phyloP scores from a whole-genome alignment of 495 filamentous ascomycete species.

The Friedmanniomyces simplex region DNA sequence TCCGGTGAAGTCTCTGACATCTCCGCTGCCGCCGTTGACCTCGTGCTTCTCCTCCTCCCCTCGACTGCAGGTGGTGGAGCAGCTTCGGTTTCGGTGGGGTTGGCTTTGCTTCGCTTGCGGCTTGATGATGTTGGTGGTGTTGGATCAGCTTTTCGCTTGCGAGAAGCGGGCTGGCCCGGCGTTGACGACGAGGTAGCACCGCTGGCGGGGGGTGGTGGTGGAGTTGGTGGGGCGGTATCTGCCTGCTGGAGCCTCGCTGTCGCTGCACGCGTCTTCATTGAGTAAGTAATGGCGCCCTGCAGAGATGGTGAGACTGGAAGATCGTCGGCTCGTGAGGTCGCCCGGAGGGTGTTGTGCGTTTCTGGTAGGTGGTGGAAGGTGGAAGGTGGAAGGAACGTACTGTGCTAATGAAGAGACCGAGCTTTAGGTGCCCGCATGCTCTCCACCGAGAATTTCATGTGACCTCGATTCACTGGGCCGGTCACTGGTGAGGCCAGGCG shows the following conservation, averaged over 20 bases:
- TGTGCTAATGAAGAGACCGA: background rate
- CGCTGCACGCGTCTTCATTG: background rate
- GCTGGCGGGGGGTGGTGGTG: background rate
- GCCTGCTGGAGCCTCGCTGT: background rate
- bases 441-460: background rate
- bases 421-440: background rate
- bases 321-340: background rate
- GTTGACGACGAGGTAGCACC: background rate
- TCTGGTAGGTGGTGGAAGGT: background rate
- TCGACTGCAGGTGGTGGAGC: background rate
- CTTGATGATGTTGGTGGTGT: constrained; percentile 23
- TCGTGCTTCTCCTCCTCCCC: background rate
- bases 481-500: background rate
- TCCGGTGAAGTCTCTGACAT: constrained; percentile 26
- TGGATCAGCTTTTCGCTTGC: constrained; percentile 8
- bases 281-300: background rate
- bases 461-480: background rate
- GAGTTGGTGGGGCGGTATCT: background rate
- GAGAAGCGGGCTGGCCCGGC: background rate
- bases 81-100: background rate
- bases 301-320: background rate
- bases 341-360: background rate
- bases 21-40: background rate
- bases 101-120: constrained; percentile 25
- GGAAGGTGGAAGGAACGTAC: background rate